Percentiles rank a stretch among this genome's conserved stretches.
Conservation (phyloP, 108 stramenopile species). For the Cyclotella kingstonii region DNA sequence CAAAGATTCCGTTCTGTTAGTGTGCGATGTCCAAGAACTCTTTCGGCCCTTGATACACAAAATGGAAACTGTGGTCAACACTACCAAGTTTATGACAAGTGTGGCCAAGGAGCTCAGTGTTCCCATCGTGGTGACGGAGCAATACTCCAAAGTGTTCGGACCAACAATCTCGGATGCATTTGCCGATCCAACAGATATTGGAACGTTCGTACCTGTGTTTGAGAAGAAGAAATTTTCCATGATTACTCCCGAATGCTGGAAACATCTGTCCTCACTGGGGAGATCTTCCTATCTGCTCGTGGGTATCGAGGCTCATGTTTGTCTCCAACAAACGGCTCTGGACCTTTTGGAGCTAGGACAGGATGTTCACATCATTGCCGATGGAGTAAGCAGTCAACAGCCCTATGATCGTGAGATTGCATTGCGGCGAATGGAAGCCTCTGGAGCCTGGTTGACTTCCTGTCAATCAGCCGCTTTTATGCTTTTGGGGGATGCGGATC, state of each 20-base stretch:
- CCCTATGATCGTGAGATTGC: constrained; percentile 80
- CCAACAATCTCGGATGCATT: constrained; percentile 71
- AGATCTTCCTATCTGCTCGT: constrained; percentile 74
- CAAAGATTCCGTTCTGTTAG: constrained; percentile 63
- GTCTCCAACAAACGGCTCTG: constrained; percentile 89
- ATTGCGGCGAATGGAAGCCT: constrained; percentile 67
- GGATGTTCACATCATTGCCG: constrained; percentile 88
- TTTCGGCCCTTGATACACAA: constrained; percentile 90
- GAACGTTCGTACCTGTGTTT: constrained; percentile 49
- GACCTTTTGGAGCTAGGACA: constrained; percentile 84
- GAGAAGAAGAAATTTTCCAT: constrained; percentile 96
- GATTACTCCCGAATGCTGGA: constrained; percentile 75
- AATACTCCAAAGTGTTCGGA: constrained; percentile 96
- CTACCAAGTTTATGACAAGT: constrained; percentile 84
- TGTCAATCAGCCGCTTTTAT: constrained; percentile 87
- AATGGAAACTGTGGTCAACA: constrained; percentile 76
- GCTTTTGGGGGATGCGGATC: constrained; percentile 81
- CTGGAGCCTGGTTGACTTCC: constrained; percentile 82
- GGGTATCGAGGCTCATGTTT: constrained; percentile 98
- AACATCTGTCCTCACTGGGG: constrained; percentile 43
- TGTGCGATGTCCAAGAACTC: constrained; percentile 94
- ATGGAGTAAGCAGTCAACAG: constrained; percentile 84
- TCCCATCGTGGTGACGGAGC: constrained; percentile 92
- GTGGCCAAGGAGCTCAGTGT: constrained; percentile 79
- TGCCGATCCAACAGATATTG: constrained; percentile 54